A percentile compares a stretch with the other conserved stretches of the same genome.
Evolutionary conservation across 805 yeast species (phyloP).

Genomic region (Metschnikowia anglica): DNA sequence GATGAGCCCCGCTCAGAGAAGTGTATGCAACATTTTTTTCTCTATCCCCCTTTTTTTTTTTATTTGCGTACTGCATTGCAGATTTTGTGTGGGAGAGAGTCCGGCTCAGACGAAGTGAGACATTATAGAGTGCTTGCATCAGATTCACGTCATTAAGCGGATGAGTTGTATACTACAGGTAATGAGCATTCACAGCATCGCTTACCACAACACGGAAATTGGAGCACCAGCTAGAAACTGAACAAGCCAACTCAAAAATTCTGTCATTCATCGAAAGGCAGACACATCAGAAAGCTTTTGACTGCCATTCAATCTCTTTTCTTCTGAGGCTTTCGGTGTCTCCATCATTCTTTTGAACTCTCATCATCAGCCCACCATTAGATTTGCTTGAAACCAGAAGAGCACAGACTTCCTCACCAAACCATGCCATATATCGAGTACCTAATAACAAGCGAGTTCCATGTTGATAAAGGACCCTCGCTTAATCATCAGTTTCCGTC

Average conservation of each 20-base stretch:
- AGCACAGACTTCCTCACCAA: neutral
- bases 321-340: too few relatives aligned
- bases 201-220: neutral
- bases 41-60: neutral
- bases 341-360: neutral
- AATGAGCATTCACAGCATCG: constrained; percentile 2
- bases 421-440: constrained; percentile 47
- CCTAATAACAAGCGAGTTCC: constrained; percentile 74
- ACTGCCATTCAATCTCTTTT: too few relatives aligned
- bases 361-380: neutral
- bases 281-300: neutral
- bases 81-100: neutral
- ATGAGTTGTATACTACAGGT: constrained; percentile 1
- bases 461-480: constrained; percentile 70
- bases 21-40: too few relatives aligned
- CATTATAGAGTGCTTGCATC: neutral
- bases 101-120: constrained; percentile 1
- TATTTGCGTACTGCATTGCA: neutral
- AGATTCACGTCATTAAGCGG: constrained; percentile 5
- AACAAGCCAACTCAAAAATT: neutral
- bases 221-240: neutral
- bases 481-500: constrained; percentile 61
- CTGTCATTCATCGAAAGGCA: neutral
- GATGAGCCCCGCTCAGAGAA: too few relatives aligned
- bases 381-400: neutral